Percentiles rank a stretch among this genome's conserved stretches.
Conservation (phyloP, 2,329 filamentous ascomycete species). For the Alternaria triticimaculans region DNA sequence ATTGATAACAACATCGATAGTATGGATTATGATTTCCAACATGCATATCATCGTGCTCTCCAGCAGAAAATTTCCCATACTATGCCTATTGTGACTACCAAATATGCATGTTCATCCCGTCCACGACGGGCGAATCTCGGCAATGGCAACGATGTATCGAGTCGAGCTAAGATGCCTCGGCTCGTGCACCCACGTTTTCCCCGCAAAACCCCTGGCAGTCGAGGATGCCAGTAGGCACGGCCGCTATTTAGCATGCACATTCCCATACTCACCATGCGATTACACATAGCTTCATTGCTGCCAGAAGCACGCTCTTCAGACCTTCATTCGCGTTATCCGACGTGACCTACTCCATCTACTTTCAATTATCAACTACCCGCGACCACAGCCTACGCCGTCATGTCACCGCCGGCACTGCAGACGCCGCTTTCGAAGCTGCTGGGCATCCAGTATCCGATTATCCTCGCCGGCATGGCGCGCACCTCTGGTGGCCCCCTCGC, state of each 20-base stretch:
- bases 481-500: constrained; percentile 58
- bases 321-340: not conserved
- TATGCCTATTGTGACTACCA: not conserved
- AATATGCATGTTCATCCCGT: not conserved
- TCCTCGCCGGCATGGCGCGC: constrained; percentile 93
- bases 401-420: constrained; percentile 43
- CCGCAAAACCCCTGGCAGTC: constrained; percentile 25
- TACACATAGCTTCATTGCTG: not conserved
- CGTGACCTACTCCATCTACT: not conserved
- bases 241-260: constrained; percentile 35
- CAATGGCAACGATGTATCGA: constrained; percentile 19
- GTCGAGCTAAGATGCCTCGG: constrained; percentile 24
- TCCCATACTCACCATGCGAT: constrained; percentile 29
- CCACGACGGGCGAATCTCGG: not conserved
- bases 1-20: not conserved
- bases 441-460: constrained; percentile 83
- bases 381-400: constrained; percentile 20
- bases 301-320: constrained; percentile 1
- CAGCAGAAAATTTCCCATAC: not conserved
- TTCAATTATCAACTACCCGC: not conserved
- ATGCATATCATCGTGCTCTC: not conserved
- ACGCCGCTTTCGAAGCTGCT: constrained; percentile 64
- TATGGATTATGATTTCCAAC: not conserved
- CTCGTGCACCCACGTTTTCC: constrained; percentile 15
- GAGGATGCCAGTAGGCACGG: constrained; percentile 12